These are phyloP conservation scores for Solanum commersonii DNA, from an alignment of 257 asterid species.

Conservation along the genomic window DNA sequence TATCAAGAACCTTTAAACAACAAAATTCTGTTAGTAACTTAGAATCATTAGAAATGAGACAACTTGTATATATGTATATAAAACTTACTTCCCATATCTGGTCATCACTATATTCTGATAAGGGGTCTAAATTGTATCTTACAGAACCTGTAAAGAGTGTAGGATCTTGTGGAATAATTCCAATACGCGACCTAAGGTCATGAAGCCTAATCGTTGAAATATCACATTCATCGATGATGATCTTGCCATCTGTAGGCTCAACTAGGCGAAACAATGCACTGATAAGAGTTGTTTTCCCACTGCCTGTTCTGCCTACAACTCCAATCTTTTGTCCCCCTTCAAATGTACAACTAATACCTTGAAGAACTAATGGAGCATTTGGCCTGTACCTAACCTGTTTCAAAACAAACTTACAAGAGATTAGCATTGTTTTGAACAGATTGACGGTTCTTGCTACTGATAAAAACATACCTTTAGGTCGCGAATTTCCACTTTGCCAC, in stretches of 20 bases:
- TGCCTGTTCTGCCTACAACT: slow-evolving; percentile 11
- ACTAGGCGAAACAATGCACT: slow-evolving; percentile 1
- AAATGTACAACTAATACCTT: background rate
- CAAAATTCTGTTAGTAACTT: background rate
- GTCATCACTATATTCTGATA: background rate
- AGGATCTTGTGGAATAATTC: slow-evolving; percentile 3
- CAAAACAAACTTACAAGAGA: background rate
- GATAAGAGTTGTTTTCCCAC: slow-evolving; percentile 7
- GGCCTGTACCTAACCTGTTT: background rate
- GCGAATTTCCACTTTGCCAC: background rate
- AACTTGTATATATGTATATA: background rate
- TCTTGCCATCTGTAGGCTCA: background rate
- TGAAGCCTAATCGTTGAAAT: background rate
- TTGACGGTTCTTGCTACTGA: background rate
- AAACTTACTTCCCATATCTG: slow-evolving; percentile 5
- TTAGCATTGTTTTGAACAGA: background rate
- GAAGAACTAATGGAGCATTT: slow-evolving; percentile 1
- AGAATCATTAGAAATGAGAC: background rate
- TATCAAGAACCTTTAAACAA: background rate
- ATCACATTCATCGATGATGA: background rate
- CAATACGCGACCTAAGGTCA: background rate
- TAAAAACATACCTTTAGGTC: background rate
- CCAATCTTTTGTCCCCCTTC: slow-evolving; percentile 5
- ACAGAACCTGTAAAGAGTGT: background rate
- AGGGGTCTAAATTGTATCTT: background rate